Percentiles rank a stretch among this genome's conserved stretches.
Evolutionary conservation across 345 rosid species (phyloP).

Genomic region (Camelina sativa): DNA sequence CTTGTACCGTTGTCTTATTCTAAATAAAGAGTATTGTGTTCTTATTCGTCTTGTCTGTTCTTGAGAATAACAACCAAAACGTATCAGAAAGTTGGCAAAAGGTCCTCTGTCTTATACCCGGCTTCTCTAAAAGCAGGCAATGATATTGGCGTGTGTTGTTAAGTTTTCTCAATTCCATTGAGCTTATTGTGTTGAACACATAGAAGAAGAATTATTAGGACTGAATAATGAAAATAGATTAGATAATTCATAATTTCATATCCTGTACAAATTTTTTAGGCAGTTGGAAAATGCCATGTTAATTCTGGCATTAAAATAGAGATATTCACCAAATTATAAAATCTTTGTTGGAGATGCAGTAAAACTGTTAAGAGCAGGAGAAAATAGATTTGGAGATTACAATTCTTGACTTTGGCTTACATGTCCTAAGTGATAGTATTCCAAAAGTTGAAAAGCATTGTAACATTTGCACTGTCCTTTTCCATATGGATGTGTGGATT

Average conservation of each 20-base stretch:
- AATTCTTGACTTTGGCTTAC: neutral
- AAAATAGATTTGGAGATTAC: neutral
- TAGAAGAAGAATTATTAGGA: neutral
- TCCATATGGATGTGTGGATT: neutral
- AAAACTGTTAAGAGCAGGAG: neutral
- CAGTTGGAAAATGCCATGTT: neutral
- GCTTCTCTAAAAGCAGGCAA: constrained; percentile 88
- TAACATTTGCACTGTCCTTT: neutral
- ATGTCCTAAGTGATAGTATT: neutral
- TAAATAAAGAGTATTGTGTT: no score
- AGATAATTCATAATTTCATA: neutral
- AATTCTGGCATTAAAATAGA: neutral
- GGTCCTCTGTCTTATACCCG: constrained; percentile 86
- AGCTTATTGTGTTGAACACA: constrained; percentile 6
- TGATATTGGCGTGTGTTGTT: constrained; percentile 69
- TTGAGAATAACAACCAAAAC: no score
- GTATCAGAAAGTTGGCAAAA: constrained; percentile 44
- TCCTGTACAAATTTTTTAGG: neutral
- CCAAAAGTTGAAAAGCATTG: neutral
- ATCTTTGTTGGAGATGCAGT: neutral
- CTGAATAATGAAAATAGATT: neutral
- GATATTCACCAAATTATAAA: no score
- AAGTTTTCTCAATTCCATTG: neutral
- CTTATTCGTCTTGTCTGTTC: no score
- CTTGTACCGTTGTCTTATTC: no score